Evolutionary conservation across 352 stramenopile species (phyloP).

Genomic region (Phytophthora colocasiae): DNA sequence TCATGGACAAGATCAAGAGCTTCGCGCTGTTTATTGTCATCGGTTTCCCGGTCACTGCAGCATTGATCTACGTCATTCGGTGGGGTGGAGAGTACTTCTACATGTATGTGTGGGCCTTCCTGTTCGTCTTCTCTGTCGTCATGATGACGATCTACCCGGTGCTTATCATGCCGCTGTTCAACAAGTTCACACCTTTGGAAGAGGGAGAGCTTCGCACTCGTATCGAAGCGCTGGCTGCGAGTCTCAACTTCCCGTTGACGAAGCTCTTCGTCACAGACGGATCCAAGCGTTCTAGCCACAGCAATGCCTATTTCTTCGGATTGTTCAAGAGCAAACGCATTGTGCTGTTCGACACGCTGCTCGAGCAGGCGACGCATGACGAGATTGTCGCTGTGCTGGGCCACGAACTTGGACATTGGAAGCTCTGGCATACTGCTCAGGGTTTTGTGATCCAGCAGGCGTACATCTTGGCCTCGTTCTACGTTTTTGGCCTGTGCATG

Average conservation of each 20-base stretch:
- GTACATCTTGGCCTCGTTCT: conserved; percentile 77
- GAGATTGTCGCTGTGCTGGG: conserved; percentile 97
- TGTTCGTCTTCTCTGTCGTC: conserved; percentile 93
- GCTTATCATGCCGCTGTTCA: conserved; percentile 98
- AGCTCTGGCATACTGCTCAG: conserved; percentile 94
- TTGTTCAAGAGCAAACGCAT: conserved; percentile 98
- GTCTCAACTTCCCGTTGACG: conserved; percentile 95
- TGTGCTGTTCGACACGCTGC: conserved; percentile 97
- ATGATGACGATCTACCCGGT: conserved; percentile 97
- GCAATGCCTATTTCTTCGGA: conserved; percentile 92
- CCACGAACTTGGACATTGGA: conserved; percentile 98
- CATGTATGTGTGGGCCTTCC: conserved; percentile 96
- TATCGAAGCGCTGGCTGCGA: conserved; percentile 93
- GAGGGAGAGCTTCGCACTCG: conserved; percentile 90
- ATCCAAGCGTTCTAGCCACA: conserved; percentile 95
- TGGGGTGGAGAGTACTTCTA: conserved; percentile 82
- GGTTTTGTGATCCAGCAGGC: conserved; percentile 95
- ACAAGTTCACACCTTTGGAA: conserved; percentile 93
- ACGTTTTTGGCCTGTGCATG: conserved; percentile 86
- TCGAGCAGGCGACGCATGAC: conserved; percentile 92
- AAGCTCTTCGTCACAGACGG: conserved; percentile 99
- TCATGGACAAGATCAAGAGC: conserved; percentile 96
- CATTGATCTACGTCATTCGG: conserved; percentile 75
- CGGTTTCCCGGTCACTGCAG: conserved; percentile 68
- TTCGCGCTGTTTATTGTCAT: conserved; percentile 89